Conservation (phyloP, 768 basidiomycete species). For the Asterophora lycoperdoides region DNA sequence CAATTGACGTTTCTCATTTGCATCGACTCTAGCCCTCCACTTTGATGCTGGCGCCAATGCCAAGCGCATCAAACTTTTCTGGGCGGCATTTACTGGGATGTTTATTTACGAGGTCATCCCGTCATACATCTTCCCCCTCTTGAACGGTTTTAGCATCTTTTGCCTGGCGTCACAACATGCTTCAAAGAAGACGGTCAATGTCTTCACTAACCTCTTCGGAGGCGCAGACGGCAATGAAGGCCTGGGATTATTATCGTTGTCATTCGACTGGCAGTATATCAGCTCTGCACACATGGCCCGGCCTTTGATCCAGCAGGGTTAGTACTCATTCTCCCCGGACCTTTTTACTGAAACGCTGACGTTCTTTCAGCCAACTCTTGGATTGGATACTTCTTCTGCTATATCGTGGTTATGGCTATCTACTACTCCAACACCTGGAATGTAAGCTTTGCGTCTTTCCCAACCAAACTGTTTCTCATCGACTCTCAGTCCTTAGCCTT, state of each 20-base stretch:
- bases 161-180: slow-evolving; percentile 55
- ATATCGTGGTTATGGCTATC: slow-evolving; percentile 48
- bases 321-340: neutral
- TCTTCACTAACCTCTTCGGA: slow-evolving; percentile 63
- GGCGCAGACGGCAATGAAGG: slow-evolving; percentile 67
- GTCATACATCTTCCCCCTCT: slow-evolving; percentile 57
- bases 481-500: slow-evolving; percentile 42
- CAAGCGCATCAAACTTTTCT: slow-evolving; percentile 51
- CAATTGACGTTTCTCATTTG: neutral
- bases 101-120: slow-evolving; percentile 51
- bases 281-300: slow-evolving; percentile 48
- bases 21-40: slow-evolving; percentile 37
- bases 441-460: slow-evolving; percentile 25
- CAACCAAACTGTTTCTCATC: neutral
- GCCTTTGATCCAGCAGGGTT: slow-evolving; percentile 55
- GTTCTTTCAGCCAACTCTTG: slow-evolving; percentile 49
- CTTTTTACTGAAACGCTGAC: neutral
- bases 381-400: slow-evolving; percentile 51
- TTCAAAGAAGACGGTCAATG: slow-evolving; percentile 36
- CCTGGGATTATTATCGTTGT: slow-evolving; percentile 53
- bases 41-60: slow-evolving; percentile 39
- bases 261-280: slow-evolving; percentile 71
- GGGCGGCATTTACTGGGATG: slow-evolving; percentile 47
- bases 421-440: slow-evolving; percentile 65
- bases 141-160: slow-evolving; percentile 57